Percentiles rank a stretch among this genome's conserved stretches.
Evolutionary conservation across 2,329 filamentous ascomycete species (phyloP).

Genomic region (Xylariaceae sp.): DNA sequence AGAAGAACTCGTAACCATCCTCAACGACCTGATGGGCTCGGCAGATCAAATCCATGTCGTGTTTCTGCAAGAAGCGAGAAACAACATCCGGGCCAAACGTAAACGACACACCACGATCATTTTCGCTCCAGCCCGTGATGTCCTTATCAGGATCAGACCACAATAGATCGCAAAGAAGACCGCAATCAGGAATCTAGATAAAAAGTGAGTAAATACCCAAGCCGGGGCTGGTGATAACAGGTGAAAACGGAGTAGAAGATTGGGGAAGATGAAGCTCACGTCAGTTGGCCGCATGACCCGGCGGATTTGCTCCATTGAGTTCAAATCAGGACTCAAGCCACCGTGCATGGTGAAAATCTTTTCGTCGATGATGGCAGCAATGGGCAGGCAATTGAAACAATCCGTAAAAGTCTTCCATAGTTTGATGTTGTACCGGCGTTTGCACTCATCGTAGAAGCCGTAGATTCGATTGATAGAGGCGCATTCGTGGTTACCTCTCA

Average conservation of each 20-base stretch:
- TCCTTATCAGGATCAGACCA: constrained; percentile 99
- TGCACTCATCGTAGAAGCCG: constrained; percentile 98
- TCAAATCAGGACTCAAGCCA: constrained; percentile 90
- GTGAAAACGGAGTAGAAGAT: neutral
- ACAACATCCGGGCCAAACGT: constrained; percentile 98
- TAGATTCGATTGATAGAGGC: constrained; percentile 94
- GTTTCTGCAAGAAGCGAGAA: constrained; percentile 94
- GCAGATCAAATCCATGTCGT: constrained; percentile 99
- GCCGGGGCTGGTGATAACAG: constrained; percentile 26
- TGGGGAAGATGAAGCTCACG: constrained; percentile 54
- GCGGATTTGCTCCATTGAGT: constrained; percentile 99
- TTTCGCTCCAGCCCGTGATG: constrained; percentile 98
- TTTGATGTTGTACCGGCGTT: constrained; percentile 91
- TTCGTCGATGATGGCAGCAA: constrained; percentile 91
- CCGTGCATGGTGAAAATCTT: constrained; percentile 99
- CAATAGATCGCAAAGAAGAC: constrained; percentile 91
- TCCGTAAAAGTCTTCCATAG: constrained; percentile 98
- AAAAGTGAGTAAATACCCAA: constrained; percentile 28
- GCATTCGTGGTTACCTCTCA: constrained; percentile 94
- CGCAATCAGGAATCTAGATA: constrained; percentile 91
- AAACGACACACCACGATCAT: constrained; percentile 96
- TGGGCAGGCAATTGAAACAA: constrained; percentile 91
- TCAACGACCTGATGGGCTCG: constrained; percentile 98
- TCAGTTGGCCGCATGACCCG: constrained; percentile 98
- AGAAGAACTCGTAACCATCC: constrained; percentile 99